Evolutionary conservation across 805 yeast genomes (phyloP).

Genomic region (Metschnikowia dekortorum): DNA sequence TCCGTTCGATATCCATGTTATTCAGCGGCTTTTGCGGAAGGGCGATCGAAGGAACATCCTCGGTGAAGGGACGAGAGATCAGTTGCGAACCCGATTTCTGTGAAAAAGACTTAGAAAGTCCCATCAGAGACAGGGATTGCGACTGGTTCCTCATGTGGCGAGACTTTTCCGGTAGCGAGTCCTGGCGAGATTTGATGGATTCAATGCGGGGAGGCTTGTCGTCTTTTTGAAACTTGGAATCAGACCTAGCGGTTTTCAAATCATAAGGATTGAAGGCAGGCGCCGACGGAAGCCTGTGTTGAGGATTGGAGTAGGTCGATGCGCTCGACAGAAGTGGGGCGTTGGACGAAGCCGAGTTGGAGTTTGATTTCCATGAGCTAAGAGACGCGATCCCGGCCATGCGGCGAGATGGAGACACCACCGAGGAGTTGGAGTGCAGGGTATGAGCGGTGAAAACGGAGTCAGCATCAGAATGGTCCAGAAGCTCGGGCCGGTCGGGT

Average conservation of each 20-base stretch:
- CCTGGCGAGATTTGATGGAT: conserved; percentile 5
- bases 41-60: conserved; percentile 14
- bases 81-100: conserved; percentile 1
- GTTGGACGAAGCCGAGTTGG: conserved; percentile 5
- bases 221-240: conserved; percentile 4
- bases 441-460: conserved; percentile 18
- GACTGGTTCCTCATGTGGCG: conserved; percentile 8
- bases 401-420: conserved; percentile 5
- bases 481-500: conserved; percentile 5
- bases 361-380: conserved; percentile 5
- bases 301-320: neutral
- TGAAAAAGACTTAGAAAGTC: neutral
- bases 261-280: conserved; percentile 37
- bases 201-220: conserved; percentile 5
- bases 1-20: conserved; percentile 59
- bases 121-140: conserved; percentile 7
- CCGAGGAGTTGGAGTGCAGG: conserved; percentile 1
- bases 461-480: conserved; percentile 33
- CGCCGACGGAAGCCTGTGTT: neutral
- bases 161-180: conserved; percentile 2
- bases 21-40: conserved; percentile 64
- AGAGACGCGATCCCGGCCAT: conserved; percentile 8
- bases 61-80: conserved; percentile 9
- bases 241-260: conserved; percentile 17
- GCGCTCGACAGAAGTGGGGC: conserved; percentile 19